A percentile compares a stretch with the other conserved stretches of the same genome.
These are phyloP conservation scores for Pseudocercospora musae DNA, from an alignment of 2,329 filamentous ascomycete species.

Conservation along the genomic window DNA sequence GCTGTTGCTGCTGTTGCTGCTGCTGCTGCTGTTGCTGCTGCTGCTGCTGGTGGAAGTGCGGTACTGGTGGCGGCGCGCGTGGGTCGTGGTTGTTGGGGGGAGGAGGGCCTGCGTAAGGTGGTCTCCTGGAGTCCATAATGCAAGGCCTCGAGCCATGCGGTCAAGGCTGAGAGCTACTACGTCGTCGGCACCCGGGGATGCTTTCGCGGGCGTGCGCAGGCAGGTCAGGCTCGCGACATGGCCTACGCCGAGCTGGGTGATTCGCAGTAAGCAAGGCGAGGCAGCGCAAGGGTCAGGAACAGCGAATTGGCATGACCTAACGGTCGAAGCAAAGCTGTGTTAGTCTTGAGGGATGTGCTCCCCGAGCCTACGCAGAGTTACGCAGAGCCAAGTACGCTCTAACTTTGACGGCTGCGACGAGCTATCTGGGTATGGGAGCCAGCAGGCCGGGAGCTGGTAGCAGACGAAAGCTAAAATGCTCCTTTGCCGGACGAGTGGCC, in stretches of 20 bases:
- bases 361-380: background rate
- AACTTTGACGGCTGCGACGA: slow-evolving; percentile 2
- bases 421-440: slow-evolving; percentile 1
- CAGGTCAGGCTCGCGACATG: slow-evolving; percentile 16
- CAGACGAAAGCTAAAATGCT: slow-evolving; percentile 8
- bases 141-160: slow-evolving; percentile 24
- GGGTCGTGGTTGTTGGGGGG: slow-evolving; percentile 13
- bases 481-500: slow-evolving; percentile 8
- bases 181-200: slow-evolving; percentile 24
- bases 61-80: slow-evolving; percentile 13
- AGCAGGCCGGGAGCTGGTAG: slow-evolving; percentile 2
- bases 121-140: slow-evolving; percentile 26
- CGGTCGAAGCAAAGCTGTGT: slow-evolving; percentile 2
- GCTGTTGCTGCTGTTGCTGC: slow-evolving; percentile 9
- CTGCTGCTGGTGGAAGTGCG: slow-evolving; percentile 11
- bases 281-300: slow-evolving; percentile 8
- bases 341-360: background rate
- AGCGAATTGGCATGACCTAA: slow-evolving; percentile 14
- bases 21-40: slow-evolving; percentile 8
- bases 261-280: slow-evolving; percentile 12
- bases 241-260: slow-evolving; percentile 9
- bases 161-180: slow-evolving; percentile 19
- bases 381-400: background rate
- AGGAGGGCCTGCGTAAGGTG: slow-evolving; percentile 12
- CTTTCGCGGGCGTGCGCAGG: slow-evolving; percentile 18